Conservation (phyloP, 352 stramenopile species). For the Pythium oligandrum region DNA sequence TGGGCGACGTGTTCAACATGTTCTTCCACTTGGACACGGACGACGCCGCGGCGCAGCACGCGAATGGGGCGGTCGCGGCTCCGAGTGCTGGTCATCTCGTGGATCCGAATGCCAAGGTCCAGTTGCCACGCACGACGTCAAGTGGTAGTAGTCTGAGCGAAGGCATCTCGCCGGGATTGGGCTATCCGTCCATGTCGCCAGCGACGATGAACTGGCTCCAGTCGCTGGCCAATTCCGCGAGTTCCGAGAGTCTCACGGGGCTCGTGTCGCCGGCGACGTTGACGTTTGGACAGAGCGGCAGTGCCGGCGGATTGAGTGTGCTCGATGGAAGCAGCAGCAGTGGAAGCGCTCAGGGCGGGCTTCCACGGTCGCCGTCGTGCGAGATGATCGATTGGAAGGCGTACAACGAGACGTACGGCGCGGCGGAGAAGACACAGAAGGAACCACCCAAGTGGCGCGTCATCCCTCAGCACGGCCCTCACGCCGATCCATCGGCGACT, state of each 20-base stretch:
- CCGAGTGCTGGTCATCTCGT: background rate
- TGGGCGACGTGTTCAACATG: conserved; percentile 69
- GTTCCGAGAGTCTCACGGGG: conserved; percentile 54
- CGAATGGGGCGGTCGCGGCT: background rate
- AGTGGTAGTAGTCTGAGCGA: conserved; percentile 37
- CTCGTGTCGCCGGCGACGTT: conserved; percentile 54
- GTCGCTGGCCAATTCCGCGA: conserved; percentile 59
- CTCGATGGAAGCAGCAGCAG: conserved; percentile 3
- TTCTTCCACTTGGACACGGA: conserved; percentile 66
- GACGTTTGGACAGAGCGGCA: conserved; percentile 8
- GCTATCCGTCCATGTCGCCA: conserved; percentile 66
- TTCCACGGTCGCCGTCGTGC: conserved; percentile 36
- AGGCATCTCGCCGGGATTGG: conserved; percentile 50
- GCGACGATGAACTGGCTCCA: conserved; percentile 77
- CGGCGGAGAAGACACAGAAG: conserved; percentile 51
- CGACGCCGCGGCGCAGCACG: conserved; percentile 7
- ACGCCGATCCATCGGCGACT: conserved; percentile 29
- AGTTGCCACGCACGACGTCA: conserved; percentile 44
- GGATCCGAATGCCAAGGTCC: conserved; percentile 29
- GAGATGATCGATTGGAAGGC: conserved; percentile 86
- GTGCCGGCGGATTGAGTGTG: conserved; percentile 6
- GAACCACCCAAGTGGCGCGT: conserved; percentile 65
- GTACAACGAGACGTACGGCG: conserved; percentile 61
- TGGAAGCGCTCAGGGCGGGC: conserved; percentile 3
- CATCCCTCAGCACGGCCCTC: conserved; percentile 72